Evolutionary conservation across 306 rosid genomes (phyloP), one percentile per base, ranked within the genome.

Genomic region (Sicyos edulis): DNA sequence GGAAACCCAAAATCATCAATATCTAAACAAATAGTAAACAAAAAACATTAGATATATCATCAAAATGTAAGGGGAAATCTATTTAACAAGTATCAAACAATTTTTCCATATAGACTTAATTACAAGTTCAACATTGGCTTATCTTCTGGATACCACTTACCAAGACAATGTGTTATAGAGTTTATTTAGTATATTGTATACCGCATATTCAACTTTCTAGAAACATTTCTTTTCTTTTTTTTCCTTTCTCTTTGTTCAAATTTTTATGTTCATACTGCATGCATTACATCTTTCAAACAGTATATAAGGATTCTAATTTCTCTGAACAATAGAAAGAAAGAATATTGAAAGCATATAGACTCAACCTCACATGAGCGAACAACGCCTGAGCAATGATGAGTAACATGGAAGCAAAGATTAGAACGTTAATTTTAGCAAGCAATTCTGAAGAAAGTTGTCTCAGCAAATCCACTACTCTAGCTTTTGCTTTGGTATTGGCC

Each of bases 331-430:
- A 65, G 5, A 44, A 44, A 20, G 53, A 44, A 67, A 40, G 55
- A 10, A 20, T 21, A 24, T 5, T 11, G 42, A 73, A 47, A 76
- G 79, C 77, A 68, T 17, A 12, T 75, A 65, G 21, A 81, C 42
- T 88, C 80, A 74, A 93, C 98, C 98, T 93, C 91, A 85, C 97
- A 79, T 88, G 97, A 80, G 92, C 86, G 79, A 88, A 93, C 65
- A 93, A 76, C n/a, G 97, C 97, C 88, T 86, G 90, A 69, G 97
- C 88, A 60, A 93, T 87, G 68, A 93, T 84, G 74, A 92, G 96
- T 66, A 88, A 82, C 83, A 82, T 90, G 64, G 98, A 90, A 79
- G 96, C 85, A 78, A 92, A 92, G 54, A 90, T 92, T 76, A 92
- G 84, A 74, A 90, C 80, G 82, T 92, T 88, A 55, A 89, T 84